Percentiles rank a stretch among this genome's conserved stretches.
These are phyloP conservation scores for Penicillium aurantiogriseum DNA, from an alignment of 2,329 filamentous ascomycete genomes.

Conservation along the genomic window DNA sequence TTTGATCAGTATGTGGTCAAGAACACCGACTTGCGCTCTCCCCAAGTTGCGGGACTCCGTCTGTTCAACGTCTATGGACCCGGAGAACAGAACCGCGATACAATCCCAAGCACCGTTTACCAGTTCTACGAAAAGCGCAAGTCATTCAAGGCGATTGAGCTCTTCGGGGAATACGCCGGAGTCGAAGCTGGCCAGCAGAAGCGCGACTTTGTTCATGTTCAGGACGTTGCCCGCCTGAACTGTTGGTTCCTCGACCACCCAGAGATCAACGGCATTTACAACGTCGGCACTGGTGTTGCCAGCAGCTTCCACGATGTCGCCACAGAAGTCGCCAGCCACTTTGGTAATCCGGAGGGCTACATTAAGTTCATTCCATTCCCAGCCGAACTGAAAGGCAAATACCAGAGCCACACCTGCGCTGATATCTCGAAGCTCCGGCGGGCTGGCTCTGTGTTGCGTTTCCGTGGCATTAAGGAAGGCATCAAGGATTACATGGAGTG, in stretches of 20 bases:
- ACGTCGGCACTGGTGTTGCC: constrained; percentile 5
- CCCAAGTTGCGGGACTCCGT: neutral
- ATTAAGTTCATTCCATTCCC: neutral
- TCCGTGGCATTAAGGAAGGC: neutral
- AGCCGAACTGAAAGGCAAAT: neutral
- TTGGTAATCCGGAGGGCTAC: neutral
- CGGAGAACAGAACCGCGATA: neutral
- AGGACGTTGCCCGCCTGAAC: constrained; percentile 8
- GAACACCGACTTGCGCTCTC: neutral
- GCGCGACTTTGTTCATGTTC: constrained; percentile 5
- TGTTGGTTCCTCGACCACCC: constrained; percentile 10
- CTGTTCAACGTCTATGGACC: constrained; percentile 8
- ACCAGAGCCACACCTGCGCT: constrained; percentile 2
- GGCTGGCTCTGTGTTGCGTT: neutral
- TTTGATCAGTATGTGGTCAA: constrained; percentile 4
- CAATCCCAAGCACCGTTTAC: neutral
- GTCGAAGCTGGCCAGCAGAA: constrained; percentile 5
- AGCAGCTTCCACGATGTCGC: constrained; percentile 1
- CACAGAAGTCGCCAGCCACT: neutral
- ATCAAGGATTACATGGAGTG: constrained; percentile 4
- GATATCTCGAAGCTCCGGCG: constrained; percentile 7
- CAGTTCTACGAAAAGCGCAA: constrained; percentile 5
- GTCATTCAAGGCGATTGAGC: constrained; percentile 5
- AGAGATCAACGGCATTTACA: constrained; percentile 2
- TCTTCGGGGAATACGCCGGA: constrained; percentile 6